phyloP scores from a whole-genome alignment of 2,329 filamentous ascomycete species.

The Macrophomina tecta region DNA sequence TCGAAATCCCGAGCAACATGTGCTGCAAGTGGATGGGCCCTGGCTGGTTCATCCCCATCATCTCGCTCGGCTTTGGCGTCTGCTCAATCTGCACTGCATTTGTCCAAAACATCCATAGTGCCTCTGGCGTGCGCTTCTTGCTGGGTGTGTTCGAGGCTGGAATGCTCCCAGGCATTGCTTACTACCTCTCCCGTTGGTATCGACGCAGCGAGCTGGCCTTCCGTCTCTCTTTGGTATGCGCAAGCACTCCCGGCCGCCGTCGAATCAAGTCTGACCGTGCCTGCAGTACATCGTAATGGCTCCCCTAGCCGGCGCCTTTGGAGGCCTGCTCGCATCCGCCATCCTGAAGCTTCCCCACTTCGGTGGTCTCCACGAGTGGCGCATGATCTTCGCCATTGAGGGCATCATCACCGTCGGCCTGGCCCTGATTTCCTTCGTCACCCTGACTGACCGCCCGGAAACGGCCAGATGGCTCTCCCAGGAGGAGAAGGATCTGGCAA shows the following conservation, averaged over 20 bases:
- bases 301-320: conserved; percentile 73
- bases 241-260: too few relatives aligned
- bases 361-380: conserved; percentile 64
- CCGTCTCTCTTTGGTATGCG: conserved; percentile 60
- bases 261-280: background rate
- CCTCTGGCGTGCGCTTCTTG: conserved; percentile 69
- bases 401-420: conserved; percentile 68
- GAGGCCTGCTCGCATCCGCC: conserved; percentile 66
- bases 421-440: conserved; percentile 66
- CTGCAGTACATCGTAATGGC: conserved; percentile 69
- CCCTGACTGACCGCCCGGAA: conserved; percentile 71
- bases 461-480: conserved; percentile 70
- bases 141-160: conserved; percentile 71
- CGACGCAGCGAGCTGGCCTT: conserved; percentile 71
- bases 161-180: conserved; percentile 75
- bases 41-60: conserved; percentile 66
- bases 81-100: conserved; percentile 70
- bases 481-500: conserved; percentile 70
- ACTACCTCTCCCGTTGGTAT: conserved; percentile 76
- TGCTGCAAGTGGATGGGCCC: conserved; percentile 74
- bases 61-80: conserved; percentile 62
- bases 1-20: conserved; percentile 73
- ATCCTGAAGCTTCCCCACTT: conserved; percentile 68
- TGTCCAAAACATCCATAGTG: conserved; percentile 59
- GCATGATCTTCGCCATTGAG: conserved; percentile 76